A percentile compares a stretch with the other conserved stretches of the same genome.
phyloP scores from a whole-genome alignment of 495 filamentous ascomycete genomes.

The Trichoderma virens region DNA sequence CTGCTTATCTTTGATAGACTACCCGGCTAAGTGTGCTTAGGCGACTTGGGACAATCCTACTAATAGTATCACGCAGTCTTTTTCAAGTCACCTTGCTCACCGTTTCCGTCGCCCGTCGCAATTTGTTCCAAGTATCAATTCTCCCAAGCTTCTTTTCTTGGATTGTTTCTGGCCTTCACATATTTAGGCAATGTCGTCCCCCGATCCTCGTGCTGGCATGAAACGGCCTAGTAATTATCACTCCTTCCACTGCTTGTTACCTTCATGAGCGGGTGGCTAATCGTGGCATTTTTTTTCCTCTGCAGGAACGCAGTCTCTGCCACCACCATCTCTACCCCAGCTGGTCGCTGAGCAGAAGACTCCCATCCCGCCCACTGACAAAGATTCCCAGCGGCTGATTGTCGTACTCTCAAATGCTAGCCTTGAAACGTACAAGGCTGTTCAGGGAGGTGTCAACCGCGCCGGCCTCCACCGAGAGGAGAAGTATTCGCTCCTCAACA shows the following conservation, averaged over 20 bases:
- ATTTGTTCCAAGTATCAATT: not conserved
- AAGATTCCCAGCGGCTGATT: constrained; percentile 81
- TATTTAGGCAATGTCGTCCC: constrained; percentile 5
- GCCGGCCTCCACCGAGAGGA: constrained; percentile 67
- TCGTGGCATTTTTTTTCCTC: not conserved
- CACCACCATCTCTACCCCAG: constrained; percentile 81
- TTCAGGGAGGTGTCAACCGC: constrained; percentile 55
- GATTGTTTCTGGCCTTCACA: not conserved
- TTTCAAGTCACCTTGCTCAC: no score
- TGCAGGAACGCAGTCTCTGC: constrained; percentile 78
- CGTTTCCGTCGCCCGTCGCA: no score
- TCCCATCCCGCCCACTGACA: constrained; percentile 76
- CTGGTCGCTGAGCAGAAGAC: constrained; percentile 88
- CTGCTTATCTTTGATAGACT: no score
- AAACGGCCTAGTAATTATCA: constrained; percentile 10
- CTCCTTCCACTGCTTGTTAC: not conserved
- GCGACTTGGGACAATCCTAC: no score
- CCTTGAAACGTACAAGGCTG: constrained; percentile 90
- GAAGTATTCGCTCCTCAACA: constrained; percentile 94
- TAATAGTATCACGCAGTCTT: no score
- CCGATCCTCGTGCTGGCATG: constrained; percentile 4
- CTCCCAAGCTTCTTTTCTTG: not conserved
- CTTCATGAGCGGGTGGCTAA: not conserved
- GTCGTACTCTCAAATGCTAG: constrained; percentile 96
- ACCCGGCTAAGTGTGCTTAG: no score